A percentile compares a stretch with the other conserved stretches of the same genome.
Conservation (phyloP, 169 alveolate species). For the Cyclospora cayetanensis region DNA sequence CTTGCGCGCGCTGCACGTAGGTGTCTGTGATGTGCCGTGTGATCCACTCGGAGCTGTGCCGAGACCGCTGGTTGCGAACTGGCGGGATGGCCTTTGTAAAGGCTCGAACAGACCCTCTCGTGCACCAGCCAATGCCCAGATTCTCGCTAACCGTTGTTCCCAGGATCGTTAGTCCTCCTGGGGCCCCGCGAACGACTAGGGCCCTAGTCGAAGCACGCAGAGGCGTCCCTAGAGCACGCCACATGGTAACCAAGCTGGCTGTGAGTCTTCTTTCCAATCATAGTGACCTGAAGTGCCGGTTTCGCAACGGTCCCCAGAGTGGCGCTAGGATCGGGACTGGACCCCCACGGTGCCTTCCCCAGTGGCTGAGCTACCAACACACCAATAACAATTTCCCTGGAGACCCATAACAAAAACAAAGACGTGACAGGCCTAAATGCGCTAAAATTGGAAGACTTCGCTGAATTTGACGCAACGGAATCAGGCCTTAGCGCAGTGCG, state of each 20-base stretch:
- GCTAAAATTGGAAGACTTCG: too few relatives aligned
- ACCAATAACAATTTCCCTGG: too few relatives aligned
- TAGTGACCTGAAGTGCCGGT: background rate
- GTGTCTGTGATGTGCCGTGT: slow-evolving; percentile 71
- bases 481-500: too few relatives aligned
- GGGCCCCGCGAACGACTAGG: too few relatives aligned
- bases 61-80: slow-evolving; percentile 59
- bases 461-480: too few relatives aligned
- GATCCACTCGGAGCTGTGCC: slow-evolving; percentile 74
- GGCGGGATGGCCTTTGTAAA: background rate
- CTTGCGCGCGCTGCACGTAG: slow-evolving; percentile 70
- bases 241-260: background rate
- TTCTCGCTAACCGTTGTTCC: background rate
- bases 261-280: background rate
- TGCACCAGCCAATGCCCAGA: background rate
- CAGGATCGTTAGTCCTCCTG: too few relatives aligned
- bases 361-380: too few relatives aligned
- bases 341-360: too few relatives aligned
- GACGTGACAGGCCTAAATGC: too few relatives aligned
- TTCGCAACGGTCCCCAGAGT: too few relatives aligned
- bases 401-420: too few relatives aligned
- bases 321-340: too few relatives aligned
- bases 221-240: background rate
- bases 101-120: background rate
- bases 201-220: background rate